Evolutionary conservation across 495 filamentous ascomycete genomes (phyloP).

Genomic region (Recurvomyces mirabilis): DNA sequence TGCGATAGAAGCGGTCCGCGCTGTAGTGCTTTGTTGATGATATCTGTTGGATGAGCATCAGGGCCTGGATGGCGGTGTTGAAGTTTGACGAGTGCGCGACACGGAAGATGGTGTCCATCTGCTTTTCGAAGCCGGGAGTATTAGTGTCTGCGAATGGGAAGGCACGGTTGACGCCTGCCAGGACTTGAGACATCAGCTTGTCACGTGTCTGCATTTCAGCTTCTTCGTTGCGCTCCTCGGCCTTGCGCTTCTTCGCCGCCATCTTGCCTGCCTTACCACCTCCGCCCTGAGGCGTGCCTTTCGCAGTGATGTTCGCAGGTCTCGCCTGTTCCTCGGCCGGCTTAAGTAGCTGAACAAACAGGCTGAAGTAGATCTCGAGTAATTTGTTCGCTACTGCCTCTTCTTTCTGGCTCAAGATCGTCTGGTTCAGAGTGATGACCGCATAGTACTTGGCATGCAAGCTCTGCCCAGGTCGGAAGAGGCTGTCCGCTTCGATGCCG

Average conservation of each 20-base stretch:
- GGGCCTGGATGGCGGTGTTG: conserved; percentile 91
- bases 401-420: conserved; percentile 73
- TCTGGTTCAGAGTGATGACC: conserved; percentile 93
- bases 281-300: conserved; percentile 40
- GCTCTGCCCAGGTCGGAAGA: conserved; percentile 78
- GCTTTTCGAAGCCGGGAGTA: conserved; percentile 59
- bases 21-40: conserved; percentile 63
- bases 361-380: conserved; percentile 76
- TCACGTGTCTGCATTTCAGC: conserved; percentile 62
- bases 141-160: conserved; percentile 83
- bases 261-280: conserved; percentile 38
- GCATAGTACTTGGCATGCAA: conserved; percentile 88
- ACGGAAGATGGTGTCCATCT: conserved; percentile 84
- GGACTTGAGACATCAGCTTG: conserved; percentile 78
- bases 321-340: conserved; percentile 31
- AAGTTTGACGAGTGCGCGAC: conserved; percentile 98
- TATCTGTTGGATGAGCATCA: conserved; percentile 92
- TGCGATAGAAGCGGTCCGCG: conserved; percentile 85
- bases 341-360: conserved; percentile 71
- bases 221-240: conserved; percentile 45
- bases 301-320: conserved; percentile 24
- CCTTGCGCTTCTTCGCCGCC: conserved; percentile 37
- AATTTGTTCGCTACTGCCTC: conserved; percentile 70
- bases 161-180: conserved; percentile 91
- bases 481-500: conserved; percentile 70